Conservation (phyloP, 495 filamentous ascomycete species). For the Penicillium subrubescens region DNA sequence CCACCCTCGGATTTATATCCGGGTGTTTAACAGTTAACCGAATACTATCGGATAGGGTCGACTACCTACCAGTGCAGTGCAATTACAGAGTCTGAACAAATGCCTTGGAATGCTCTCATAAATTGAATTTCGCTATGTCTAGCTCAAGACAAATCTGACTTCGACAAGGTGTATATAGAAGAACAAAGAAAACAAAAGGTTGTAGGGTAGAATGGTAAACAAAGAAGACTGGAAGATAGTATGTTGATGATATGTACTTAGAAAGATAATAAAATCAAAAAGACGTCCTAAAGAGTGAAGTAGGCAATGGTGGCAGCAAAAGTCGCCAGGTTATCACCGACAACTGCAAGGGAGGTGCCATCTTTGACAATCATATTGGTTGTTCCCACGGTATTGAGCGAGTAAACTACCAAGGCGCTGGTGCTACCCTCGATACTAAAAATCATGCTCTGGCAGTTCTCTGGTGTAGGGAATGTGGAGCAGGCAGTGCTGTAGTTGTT, state of each 20-base stretch:
- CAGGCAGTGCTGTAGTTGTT: constrained; percentile 54
- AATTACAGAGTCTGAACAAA: neutral
- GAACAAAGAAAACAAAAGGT: neutral
- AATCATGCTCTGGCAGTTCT: constrained; percentile 63
- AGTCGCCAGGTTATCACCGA: constrained; percentile 55
- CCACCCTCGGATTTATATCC: constrained; percentile 18
- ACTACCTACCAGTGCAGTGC: neutral
- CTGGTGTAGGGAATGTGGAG: constrained; percentile 47
- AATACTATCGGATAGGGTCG: neutral
- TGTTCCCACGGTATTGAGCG: constrained; percentile 53
- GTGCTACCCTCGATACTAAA: constrained; percentile 54
- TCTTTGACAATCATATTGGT: constrained; percentile 50
- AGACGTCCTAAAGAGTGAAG: constrained; percentile 32
- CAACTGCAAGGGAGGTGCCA: constrained; percentile 50
- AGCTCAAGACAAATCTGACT: neutral
- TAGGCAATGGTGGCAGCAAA: constrained; percentile 57
- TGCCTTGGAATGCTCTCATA: neutral
- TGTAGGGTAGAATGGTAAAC: neutral
- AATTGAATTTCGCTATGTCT: neutral
- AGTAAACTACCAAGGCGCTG: constrained; percentile 42
- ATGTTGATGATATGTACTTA: neutral
- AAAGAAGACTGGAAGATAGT: neutral
- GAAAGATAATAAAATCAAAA: neutral
- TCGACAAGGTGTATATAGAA: neutral
- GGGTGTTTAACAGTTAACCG: neutral